phyloP scores from a whole-genome alignment of 352 stramenopile species.

The Phytophthora capsici region DNA sequence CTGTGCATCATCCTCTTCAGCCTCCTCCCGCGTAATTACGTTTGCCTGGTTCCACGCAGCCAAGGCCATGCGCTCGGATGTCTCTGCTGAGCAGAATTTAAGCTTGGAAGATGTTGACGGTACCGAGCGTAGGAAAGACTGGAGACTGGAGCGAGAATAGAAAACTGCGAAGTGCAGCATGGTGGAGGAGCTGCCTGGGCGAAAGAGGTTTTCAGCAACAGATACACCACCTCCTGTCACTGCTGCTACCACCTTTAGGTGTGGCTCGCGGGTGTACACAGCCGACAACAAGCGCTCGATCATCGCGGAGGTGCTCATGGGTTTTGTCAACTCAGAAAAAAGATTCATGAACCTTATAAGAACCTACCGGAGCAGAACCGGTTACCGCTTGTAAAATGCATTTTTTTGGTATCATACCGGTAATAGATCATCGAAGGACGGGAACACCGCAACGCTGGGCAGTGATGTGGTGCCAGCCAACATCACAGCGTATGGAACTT shows the following conservation, averaged over 20 bases:
- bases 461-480: no score
- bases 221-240: conserved; percentile 65
- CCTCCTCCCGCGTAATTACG: conserved; percentile 44
- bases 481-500: neutral
- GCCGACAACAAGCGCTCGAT: conserved; percentile 61
- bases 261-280: conserved; percentile 59
- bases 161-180: conserved; percentile 76
- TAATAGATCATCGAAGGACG: no score
- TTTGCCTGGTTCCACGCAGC: conserved; percentile 59
- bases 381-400: no score
- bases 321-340: neutral
- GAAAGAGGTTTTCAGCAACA: conserved; percentile 56
- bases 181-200: conserved; percentile 66
- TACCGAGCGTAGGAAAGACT: conserved; percentile 49
- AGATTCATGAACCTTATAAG: no score
- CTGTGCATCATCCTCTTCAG: conserved; percentile 26
- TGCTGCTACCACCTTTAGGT: conserved; percentile 60
- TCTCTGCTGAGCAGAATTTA: conserved; percentile 67
- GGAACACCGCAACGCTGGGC: no score
- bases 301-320: conserved; percentile 9
- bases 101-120: conserved; percentile 18
- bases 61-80: conserved; percentile 65
- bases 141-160: conserved; percentile 69
- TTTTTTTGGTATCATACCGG: no score
- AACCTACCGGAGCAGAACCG: no score